Conservation (phyloP, 257 asterid genomes). For the Solanum gracilifrons region DNA sequence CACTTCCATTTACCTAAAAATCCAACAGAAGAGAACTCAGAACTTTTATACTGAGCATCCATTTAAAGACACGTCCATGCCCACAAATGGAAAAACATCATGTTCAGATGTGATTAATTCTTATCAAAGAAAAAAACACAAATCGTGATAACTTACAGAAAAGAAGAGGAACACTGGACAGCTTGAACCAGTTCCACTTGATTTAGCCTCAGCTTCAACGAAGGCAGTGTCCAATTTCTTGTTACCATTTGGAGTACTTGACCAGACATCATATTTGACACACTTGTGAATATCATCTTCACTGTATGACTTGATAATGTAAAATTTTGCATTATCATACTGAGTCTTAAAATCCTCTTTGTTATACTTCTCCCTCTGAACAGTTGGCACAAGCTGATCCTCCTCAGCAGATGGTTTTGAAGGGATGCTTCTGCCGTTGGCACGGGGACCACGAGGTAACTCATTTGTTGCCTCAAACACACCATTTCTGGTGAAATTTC, state of each 20-base stretch:
- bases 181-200: conserved; percentile 30
- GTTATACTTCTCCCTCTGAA: conserved; percentile 44
- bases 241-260: conserved; percentile 77
- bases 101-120: not conserved
- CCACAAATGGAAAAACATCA: not conserved
- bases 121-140: not conserved
- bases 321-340: conserved; percentile 61
- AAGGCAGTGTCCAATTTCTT: conserved; percentile 61
- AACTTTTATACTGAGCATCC: not conserved
- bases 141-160: conserved; percentile 34
- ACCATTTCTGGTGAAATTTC: conserved; percentile 36
- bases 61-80: no score
- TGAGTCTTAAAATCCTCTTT: conserved; percentile 38
- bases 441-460: conserved; percentile 84
- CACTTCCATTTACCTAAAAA: conserved; percentile 70
- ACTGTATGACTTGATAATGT: conserved; percentile 71
- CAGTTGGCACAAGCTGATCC: conserved; percentile 18
- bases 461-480: conserved; percentile 35
- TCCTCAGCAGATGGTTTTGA: conserved; percentile 23
- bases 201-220: conserved; percentile 36
- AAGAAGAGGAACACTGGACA: conserved; percentile 70
- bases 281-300: conserved; percentile 81
- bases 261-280: conserved; percentile 82
- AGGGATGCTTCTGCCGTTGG: conserved; percentile 19
- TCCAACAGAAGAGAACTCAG: not conserved